These are phyloP conservation scores for Xylaria bambusicola DNA, from an alignment of 495 filamentous ascomycete genomes.

Conservation along the genomic window DNA sequence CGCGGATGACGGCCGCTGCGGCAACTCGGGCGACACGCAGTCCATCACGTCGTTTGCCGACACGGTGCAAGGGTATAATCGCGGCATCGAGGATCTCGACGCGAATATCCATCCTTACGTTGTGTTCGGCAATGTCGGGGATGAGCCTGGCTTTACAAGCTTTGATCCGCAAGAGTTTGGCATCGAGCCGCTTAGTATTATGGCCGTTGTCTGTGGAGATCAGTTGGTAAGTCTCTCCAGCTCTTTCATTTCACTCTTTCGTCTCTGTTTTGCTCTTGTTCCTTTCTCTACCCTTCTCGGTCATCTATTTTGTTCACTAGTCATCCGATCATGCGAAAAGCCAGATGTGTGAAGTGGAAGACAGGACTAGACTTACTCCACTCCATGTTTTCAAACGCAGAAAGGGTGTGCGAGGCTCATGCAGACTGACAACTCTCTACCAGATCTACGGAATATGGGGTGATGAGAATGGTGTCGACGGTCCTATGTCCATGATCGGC, in stretches of 20 bases:
- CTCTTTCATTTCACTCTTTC: neutral
- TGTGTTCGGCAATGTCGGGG: conserved; percentile 62
- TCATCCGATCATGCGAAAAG: too few species aligned
- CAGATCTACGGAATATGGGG: conserved; percentile 69
- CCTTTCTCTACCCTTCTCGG: neutral
- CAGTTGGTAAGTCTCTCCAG: conserved; percentile 50
- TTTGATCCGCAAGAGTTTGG: conserved; percentile 53
- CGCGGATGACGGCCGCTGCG: conserved; percentile 53
- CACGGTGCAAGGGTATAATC: conserved; percentile 41
- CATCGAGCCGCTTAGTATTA: conserved; percentile 61
- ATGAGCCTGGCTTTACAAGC: conserved; percentile 42
- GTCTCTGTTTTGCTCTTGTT: neutral
- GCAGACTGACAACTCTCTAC: neutral
- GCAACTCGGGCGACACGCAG: conserved; percentile 54
- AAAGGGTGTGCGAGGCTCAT: neutral
- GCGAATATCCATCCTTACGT: conserved; percentile 65
- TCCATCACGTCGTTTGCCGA: conserved; percentile 56
- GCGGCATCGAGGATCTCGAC: conserved; percentile 58
- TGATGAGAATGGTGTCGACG: conserved; percentile 60
- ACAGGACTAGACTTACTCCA: too few species aligned
- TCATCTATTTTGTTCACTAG: neutral
- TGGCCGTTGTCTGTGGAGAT: conserved; percentile 62
- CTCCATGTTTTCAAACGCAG: too few species aligned
- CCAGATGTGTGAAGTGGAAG: too few species aligned
- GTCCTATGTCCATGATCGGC: conserved; percentile 49